These are phyloP conservation scores for Schwanniomyces occidentalis DNA, from an alignment of 805 yeast species.

Conservation along the genomic window DNA sequence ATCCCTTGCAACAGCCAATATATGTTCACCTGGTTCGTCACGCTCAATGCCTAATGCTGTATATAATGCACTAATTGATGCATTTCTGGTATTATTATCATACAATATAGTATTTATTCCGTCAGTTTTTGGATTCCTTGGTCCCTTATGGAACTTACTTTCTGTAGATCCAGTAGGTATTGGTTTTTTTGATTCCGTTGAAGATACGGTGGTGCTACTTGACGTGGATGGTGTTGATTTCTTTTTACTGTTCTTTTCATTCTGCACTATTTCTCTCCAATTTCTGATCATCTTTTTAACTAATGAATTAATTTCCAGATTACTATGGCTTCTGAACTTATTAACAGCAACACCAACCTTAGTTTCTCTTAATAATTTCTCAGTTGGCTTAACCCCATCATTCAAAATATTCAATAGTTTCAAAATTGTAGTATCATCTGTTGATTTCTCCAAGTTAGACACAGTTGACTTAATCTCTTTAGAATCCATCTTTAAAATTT, in stretches of 20 bases:
- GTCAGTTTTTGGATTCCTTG: slow-evolving; percentile 80
- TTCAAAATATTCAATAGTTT: slow-evolving; percentile 67
- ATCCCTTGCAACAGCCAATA: slow-evolving; percentile 62
- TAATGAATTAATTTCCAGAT: slow-evolving; percentile 63
- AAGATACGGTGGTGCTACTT: slow-evolving; percentile 3
- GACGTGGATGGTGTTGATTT: slow-evolving; percentile 12
- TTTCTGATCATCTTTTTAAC: slow-evolving; percentile 81
- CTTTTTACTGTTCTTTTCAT: slow-evolving; percentile 52
- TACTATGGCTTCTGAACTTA: slow-evolving; percentile 69
- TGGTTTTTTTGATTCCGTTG: slow-evolving; percentile 11
- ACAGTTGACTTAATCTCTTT: slow-evolving; percentile 72
- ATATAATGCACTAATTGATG: slow-evolving; percentile 79
- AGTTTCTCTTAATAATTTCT: slow-evolving; percentile 83
- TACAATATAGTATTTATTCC: slow-evolving; percentile 71
- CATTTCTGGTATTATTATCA: slow-evolving; percentile 78
- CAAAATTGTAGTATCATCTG: slow-evolving; percentile 60
- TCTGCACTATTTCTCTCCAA: slow-evolving; percentile 89
- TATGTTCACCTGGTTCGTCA: slow-evolving; percentile 52
- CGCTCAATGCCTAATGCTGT: slow-evolving; percentile 88
- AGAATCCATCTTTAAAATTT: too few species aligned
- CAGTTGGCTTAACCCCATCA: slow-evolving; percentile 79
- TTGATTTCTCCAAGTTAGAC: slow-evolving; percentile 68
- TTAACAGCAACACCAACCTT: slow-evolving; percentile 97
- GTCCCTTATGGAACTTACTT: slow-evolving; percentile 45
- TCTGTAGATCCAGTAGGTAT: slow-evolving; percentile 24